phyloP scores from a whole-genome alignment of 2,329 filamentous ascomycete species.

The Ceratocystis cubensis region DNA sequence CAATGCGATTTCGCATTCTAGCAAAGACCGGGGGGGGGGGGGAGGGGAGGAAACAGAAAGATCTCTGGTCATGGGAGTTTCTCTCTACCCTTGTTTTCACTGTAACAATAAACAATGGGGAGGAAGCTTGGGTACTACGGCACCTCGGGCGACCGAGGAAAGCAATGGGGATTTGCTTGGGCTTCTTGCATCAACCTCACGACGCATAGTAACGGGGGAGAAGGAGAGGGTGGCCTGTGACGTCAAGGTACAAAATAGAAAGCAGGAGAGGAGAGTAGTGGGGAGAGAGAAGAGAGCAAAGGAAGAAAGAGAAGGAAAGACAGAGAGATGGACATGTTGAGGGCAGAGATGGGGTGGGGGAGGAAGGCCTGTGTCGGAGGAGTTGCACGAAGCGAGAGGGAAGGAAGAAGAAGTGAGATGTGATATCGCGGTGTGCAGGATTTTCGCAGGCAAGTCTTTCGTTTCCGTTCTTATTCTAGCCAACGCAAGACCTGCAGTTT shows the following conservation, averaged over 20 bases:
- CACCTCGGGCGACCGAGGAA: conserved; percentile 34
- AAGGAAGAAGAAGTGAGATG: conserved; percentile 3
- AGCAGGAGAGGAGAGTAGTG: background rate
- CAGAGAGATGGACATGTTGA: background rate
- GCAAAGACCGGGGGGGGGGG: conserved; percentile 16
- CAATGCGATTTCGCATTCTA: conserved; percentile 20
- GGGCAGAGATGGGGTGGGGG: background rate
- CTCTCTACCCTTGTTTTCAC: background rate
- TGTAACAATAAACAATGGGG: conserved; percentile 19
- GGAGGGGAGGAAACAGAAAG: too few species aligned
- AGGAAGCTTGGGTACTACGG: conserved; percentile 44
- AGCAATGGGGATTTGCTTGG: conserved; percentile 19
- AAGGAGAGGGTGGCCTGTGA: background rate
- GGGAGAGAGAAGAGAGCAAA: background rate
- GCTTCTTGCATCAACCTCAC: too few species aligned
- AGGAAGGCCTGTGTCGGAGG: background rate
- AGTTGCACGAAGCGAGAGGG: background rate
- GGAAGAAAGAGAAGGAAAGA: background rate
- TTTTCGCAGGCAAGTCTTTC: background rate
- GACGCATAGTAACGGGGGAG: background rate
- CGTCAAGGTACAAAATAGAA: too few species aligned
- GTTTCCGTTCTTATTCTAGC: background rate
- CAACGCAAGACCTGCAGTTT: conserved; percentile 3
- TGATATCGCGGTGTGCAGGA: conserved; percentile 1
- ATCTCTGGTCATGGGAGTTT: too few species aligned